Conservation (phyloP, 768 basidiomycete genomes). For the Myochromella boudieri region DNA sequence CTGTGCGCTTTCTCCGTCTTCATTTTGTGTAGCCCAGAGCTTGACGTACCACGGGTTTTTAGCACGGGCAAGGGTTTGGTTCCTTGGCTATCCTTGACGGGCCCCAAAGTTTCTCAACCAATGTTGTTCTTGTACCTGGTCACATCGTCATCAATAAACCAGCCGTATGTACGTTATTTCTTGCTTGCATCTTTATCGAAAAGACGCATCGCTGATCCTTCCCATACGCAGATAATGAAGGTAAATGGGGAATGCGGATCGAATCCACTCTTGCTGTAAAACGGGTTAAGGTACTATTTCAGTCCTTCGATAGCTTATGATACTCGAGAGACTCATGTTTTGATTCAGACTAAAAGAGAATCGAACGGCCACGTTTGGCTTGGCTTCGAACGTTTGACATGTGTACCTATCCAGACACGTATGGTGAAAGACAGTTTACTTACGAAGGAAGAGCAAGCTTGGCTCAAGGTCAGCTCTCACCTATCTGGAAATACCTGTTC, state of each 20-base stretch:
- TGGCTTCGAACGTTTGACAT: conserved; percentile 88
- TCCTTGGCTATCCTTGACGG: conserved; percentile 86
- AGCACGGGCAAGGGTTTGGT: conserved; percentile 94
- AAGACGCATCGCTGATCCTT: no score
- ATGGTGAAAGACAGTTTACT: conserved; percentile 87
- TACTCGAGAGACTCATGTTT: no score
- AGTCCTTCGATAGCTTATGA: no score
- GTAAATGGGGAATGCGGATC: no score
- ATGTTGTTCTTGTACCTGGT: conserved; percentile 73
- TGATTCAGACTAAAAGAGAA: no score
- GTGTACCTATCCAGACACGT: conserved; percentile 89
- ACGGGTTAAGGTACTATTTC: no score
- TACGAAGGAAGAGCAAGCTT: conserved; percentile 82
- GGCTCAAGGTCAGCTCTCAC: conserved; percentile 65
- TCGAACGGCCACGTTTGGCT: conserved; percentile 81
- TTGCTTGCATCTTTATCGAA: no score
- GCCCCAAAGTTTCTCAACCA: conserved; percentile 72
- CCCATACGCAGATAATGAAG: no score
- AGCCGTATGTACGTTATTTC: no score
- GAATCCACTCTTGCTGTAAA: no score
- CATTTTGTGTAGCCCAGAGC: background rate
- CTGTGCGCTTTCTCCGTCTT: conserved; percentile 41
- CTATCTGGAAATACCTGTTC: no score
- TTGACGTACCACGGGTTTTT: conserved; percentile 15
- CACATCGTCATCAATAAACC: conserved; percentile 95